These are phyloP conservation scores for Angomonas desouzai DNA, from an alignment of 208 protist genomes.

Conservation along the genomic window DNA sequence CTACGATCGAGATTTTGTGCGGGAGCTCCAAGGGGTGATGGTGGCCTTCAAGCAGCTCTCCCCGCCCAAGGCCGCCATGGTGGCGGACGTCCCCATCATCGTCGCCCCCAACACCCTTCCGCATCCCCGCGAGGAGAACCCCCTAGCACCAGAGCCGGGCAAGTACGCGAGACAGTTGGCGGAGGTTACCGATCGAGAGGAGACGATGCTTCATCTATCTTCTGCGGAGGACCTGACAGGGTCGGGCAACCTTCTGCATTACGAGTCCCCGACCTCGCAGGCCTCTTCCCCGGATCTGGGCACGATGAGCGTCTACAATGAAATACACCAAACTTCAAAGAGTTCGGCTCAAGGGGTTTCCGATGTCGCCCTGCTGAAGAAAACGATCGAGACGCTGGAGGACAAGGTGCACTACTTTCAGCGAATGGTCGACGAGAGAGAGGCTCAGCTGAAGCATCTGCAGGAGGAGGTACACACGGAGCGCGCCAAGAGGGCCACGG, in stretches of 20 bases:
- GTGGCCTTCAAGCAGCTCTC: constrained; percentile 24
- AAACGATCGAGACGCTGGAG: neutral
- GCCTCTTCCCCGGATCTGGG: neutral
- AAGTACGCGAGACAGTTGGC: neutral
- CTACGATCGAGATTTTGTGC: constrained; percentile 47
- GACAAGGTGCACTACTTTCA: constrained; percentile 16
- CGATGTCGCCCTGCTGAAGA: neutral
- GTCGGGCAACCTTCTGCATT: neutral
- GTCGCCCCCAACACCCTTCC: no score
- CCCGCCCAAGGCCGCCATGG: constrained; percentile 5
- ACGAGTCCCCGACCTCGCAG: neutral
- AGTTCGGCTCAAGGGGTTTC: neutral
- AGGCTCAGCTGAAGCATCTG: constrained; percentile 16
- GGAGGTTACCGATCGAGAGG: constrained; percentile 2
- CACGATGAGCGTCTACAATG: neutral
- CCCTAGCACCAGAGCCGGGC: neutral
- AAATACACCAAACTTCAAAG: neutral
- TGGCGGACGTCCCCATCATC: neutral
- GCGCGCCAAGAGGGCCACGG: neutral
- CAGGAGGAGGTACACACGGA: neutral
- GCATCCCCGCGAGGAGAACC: neutral
- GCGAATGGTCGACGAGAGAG: constrained; percentile 19
- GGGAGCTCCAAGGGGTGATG: constrained; percentile 23
- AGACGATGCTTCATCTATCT: neutral
- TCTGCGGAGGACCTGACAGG: neutral